Conservation (phyloP, 164 flowering plant genomes). For the Dillenia turbinata region DNA sequence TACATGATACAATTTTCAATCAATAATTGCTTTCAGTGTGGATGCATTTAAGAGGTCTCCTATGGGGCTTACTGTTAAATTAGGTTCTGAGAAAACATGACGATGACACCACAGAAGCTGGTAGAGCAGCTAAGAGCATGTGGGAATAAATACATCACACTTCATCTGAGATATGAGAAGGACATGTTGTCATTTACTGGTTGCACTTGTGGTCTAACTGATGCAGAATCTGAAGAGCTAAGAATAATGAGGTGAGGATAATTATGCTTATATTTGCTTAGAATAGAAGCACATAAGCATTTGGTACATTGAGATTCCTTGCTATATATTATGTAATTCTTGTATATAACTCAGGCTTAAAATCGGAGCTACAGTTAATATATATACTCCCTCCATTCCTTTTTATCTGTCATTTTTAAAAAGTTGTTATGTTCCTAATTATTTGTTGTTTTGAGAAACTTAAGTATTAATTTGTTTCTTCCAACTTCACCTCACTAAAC, state of each 20-base stretch:
- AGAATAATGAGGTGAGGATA: conserved; percentile 63
- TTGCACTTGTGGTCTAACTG: conserved; percentile 79
- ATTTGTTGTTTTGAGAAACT: too few relatives aligned
- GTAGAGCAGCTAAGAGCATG: conserved; percentile 83
- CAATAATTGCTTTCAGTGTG: conserved; percentile 13
- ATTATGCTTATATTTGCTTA: too few relatives aligned
- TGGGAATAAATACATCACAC: conserved; percentile 72
- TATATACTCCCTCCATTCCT: too few relatives aligned
- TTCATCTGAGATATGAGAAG: conserved; percentile 93
- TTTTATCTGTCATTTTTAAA: too few relatives aligned
- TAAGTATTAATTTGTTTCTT: too few relatives aligned
- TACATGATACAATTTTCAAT: background rate
- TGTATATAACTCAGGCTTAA: too few relatives aligned
- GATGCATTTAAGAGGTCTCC: conserved; percentile 64
- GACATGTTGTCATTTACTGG: conserved; percentile 97
- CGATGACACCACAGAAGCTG: conserved; percentile 90
- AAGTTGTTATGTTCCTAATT: too few relatives aligned
- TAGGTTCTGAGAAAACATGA: conserved; percentile 84
- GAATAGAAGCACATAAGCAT: too few relatives aligned
- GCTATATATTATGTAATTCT: too few relatives aligned
- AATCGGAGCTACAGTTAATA: too few relatives aligned
- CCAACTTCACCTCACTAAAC: too few relatives aligned
- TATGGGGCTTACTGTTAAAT: conserved; percentile 65
- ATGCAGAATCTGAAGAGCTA: conserved; percentile 78
- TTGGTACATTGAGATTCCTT: too few relatives aligned